Conservation (phyloP, 352 stramenopile genomes). For the Blastocystis sp. region DNA sequence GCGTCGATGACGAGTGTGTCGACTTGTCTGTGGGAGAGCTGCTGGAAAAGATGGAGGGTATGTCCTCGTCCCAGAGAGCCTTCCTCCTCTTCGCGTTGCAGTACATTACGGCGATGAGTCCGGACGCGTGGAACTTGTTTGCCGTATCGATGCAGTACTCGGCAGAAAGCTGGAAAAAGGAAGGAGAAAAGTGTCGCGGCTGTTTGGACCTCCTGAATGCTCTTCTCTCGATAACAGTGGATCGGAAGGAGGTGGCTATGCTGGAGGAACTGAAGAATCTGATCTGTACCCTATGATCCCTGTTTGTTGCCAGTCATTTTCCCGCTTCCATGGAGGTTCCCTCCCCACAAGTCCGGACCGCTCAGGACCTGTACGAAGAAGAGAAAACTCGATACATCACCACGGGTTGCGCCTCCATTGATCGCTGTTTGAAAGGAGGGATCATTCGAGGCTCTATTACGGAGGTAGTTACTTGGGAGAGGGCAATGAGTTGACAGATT, state of each 20-base stretch:
- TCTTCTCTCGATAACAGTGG: background rate
- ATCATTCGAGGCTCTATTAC: background rate
- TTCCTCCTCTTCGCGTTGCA: background rate
- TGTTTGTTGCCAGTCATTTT: background rate
- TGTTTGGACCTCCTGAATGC: background rate
- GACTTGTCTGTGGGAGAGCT: background rate
- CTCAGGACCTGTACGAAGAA: background rate
- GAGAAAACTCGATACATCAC: background rate
- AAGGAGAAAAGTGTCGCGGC: background rate
- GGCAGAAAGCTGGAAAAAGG: background rate
- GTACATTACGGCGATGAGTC: background rate
- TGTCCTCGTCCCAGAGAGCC: background rate
- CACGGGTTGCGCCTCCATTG: conserved; percentile 27
- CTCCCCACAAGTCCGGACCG: background rate
- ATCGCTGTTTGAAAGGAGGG: conserved; percentile 39
- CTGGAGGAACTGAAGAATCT: background rate
- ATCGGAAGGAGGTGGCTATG: background rate
- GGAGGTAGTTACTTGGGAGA: background rate
- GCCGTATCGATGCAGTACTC: background rate
- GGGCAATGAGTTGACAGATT: background rate
- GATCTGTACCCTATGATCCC: background rate
- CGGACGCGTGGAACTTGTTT: background rate
- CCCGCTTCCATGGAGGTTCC: background rate
- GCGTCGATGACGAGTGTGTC: background rate
- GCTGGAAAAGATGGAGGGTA: background rate